phyloP scores from a whole-genome alignment of 345 rosid genomes.

The Eucalyptus melliodora region DNA sequence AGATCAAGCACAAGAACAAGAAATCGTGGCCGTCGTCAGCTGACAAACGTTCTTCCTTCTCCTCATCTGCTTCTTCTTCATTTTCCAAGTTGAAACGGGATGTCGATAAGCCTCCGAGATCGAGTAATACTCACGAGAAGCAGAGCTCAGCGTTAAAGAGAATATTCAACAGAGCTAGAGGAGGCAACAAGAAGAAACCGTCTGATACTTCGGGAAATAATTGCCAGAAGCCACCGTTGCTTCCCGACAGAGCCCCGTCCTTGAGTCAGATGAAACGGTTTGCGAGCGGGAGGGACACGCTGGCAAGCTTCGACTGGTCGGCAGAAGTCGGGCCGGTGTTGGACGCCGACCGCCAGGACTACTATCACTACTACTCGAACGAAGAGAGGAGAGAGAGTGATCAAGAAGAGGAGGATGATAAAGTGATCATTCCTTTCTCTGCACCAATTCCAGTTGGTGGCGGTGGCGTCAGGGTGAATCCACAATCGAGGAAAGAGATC shows the following conservation, averaged over 20 bases:
- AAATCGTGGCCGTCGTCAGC: too few relatives aligned
- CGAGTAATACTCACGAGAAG: too few relatives aligned
- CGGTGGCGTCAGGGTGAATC: background rate
- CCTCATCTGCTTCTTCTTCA: too few relatives aligned
- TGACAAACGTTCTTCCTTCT: too few relatives aligned
- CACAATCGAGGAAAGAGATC: constrained; percentile 56
- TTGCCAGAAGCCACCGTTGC: background rate
- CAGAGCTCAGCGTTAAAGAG: too few relatives aligned
- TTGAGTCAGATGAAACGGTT: constrained; percentile 71
- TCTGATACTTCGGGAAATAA: background rate
- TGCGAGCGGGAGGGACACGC: constrained; percentile 54
- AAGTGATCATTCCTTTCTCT: constrained; percentile 49
- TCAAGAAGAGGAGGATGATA: constrained; percentile 17
- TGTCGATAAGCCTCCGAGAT: too few relatives aligned
- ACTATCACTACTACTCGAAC: constrained; percentile 28
- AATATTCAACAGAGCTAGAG: too few relatives aligned
- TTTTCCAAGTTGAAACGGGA: too few relatives aligned
- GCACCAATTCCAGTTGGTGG: constrained; percentile 43
- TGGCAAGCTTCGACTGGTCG: constrained; percentile 53
- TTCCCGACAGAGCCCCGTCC: constrained; percentile 27
- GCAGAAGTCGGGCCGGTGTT: constrained; percentile 33
- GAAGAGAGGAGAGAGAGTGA: constrained; percentile 22
- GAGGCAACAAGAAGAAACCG: too few relatives aligned
- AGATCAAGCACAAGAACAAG: too few relatives aligned
- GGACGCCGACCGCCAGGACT: constrained; percentile 1